Conservation (phyloP, 768 basidiomycete genomes). For the Lepiota venenata region DNA sequence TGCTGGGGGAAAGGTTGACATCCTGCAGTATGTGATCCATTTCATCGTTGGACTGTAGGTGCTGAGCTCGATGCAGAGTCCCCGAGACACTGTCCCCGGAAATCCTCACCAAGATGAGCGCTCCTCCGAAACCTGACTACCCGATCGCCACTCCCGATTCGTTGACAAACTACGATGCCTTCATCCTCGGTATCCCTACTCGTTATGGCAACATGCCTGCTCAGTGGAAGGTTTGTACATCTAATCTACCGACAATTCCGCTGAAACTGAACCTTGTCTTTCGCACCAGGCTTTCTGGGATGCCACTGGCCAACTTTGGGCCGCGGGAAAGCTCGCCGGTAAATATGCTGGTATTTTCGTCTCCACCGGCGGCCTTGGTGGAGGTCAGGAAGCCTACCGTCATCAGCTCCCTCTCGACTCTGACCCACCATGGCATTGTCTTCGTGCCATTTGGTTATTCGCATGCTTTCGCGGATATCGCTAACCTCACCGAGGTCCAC, state of each 20-base stretch:
- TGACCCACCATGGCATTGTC: slow-evolving; percentile 71
- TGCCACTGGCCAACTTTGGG: slow-evolving; percentile 67
- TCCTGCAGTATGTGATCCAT: slow-evolving; percentile 47
- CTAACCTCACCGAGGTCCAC: slow-evolving; percentile 43
- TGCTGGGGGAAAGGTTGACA: slow-evolving; percentile 47
- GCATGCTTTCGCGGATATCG: slow-evolving; percentile 37
- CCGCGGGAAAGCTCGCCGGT: slow-evolving; percentile 53
- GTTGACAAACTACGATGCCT: slow-evolving; percentile 56
- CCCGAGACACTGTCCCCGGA: slow-evolving; percentile 72
- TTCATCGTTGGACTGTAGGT: not conserved
- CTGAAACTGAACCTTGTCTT: not conserved
- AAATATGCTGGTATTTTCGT: slow-evolving; percentile 78
- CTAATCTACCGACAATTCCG: not conserved
- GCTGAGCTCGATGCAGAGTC: slow-evolving; percentile 40
- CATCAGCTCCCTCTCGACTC: slow-evolving; percentile 47
- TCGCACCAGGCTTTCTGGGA: slow-evolving; percentile 68
- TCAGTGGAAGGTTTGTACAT: slow-evolving; percentile 39
- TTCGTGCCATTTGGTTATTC: slow-evolving; percentile 74
- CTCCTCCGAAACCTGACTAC: slow-evolving; percentile 55
- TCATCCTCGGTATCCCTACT: slow-evolving; percentile 67
- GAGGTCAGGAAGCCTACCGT: slow-evolving; percentile 75
- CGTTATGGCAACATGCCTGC: slow-evolving; percentile 76
- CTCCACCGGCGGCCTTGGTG: slow-evolving; percentile 68
- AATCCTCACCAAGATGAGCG: slow-evolving; percentile 57
- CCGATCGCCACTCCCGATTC: slow-evolving; percentile 51